A percentile compares a stretch with the other conserved stretches of the same genome.
Evolutionary conservation across 2,329 filamentous ascomycete species (phyloP).

Genomic region (Monilinia fructicola): DNA sequence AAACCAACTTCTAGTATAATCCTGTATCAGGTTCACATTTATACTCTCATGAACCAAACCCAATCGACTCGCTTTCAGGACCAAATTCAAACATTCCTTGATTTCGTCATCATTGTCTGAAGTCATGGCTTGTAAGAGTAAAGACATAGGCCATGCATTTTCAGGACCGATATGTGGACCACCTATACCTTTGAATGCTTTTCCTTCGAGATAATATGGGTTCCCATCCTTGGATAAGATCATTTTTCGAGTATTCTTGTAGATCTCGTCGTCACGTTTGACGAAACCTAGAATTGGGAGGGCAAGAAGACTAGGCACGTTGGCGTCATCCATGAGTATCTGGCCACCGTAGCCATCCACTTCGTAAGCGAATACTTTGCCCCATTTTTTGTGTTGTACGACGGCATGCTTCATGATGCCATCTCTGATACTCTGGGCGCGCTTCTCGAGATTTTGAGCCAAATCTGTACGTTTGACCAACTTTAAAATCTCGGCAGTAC

Average conservation of each 20-base stretch:
- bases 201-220: constrained; percentile 81
- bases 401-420: constrained; percentile 86
- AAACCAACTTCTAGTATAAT: constrained; percentile 90
- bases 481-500: constrained; percentile 68
- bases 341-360: constrained; percentile 82
- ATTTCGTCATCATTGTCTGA: constrained; percentile 84
- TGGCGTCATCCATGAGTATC: constrained; percentile 88
- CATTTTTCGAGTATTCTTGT: constrained; percentile 85
- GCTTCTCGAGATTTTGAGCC: constrained; percentile 56
- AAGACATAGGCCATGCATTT: constrained; percentile 96
- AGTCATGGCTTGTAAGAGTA: constrained; percentile 89
- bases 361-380: constrained; percentile 81
- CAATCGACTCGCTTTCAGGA: constrained; percentile 71
- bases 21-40: constrained; percentile 66
- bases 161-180: constrained; percentile 74
- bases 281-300: constrained; percentile 79
- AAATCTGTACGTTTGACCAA: constrained; percentile 54
- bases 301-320: constrained; percentile 77
- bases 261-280: constrained; percentile 62
- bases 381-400: constrained; percentile 70
- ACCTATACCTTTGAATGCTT: constrained; percentile 81
- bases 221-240: constrained; percentile 51
- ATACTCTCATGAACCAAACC: constrained; percentile 92
- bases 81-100: constrained; percentile 64
- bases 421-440: constrained; percentile 63